These are phyloP conservation scores for Stevia rebaudiana DNA, from an alignment of 140 eudicot species.

Conservation along the genomic window DNA sequence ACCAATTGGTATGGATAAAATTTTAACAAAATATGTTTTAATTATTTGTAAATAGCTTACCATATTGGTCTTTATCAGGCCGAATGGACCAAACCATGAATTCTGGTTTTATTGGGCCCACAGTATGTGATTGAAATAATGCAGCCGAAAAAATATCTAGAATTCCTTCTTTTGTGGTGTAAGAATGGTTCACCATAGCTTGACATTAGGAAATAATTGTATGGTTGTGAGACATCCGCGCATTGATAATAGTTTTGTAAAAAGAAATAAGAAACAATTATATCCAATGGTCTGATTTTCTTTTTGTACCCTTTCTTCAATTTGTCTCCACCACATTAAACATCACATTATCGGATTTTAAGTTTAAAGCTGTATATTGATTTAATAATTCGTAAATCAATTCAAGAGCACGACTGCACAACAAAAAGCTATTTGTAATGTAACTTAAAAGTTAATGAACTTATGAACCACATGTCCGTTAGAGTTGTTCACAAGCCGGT, in stretches of 20 bases:
- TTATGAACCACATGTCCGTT: no score
- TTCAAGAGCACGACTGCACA: not conserved
- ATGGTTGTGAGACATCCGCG: constrained; percentile 12
- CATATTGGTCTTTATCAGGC: not conserved
- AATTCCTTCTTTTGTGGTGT: constrained; percentile 17
- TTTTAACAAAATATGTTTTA: not conserved
- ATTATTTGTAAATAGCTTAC: not conserved
- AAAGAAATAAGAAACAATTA: not conserved
- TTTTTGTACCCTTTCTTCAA: constrained; percentile 16
- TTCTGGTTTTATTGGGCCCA: constrained; percentile 17
- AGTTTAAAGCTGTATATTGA: not conserved
- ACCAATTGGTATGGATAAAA: not conserved
- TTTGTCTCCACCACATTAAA: constrained; percentile 12
- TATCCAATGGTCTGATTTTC: not conserved
- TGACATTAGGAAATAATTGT: not conserved
- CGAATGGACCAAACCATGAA: not conserved
- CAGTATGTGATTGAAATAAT: constrained; percentile 14
- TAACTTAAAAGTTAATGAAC: no score
- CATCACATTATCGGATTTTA: not conserved
- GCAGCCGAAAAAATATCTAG: constrained; percentile 13
- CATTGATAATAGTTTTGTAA: not conserved
- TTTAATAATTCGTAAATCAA: not conserved
- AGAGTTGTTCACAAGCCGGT: no score
- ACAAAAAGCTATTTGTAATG: no score
- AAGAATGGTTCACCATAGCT: constrained; percentile 18